phyloP scores from a whole-genome alignment of 1,284 basidiomycete species.

The Vanrija pseudolonga region DNA sequence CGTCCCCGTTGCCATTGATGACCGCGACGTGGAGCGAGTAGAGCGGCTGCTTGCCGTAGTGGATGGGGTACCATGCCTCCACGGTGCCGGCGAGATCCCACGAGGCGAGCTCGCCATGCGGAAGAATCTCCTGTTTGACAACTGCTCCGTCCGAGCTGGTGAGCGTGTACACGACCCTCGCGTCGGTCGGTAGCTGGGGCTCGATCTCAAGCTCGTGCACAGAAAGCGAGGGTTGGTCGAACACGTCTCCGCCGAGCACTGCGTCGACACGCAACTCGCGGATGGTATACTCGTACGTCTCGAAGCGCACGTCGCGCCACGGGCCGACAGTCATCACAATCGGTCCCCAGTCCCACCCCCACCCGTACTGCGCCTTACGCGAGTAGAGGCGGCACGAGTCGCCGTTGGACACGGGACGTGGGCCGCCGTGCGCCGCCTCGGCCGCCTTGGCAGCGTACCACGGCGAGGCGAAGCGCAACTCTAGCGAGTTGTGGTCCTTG shows the following conservation, averaged over 20 bases:
- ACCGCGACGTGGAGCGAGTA: conserved; percentile 64
- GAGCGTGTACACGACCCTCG: conserved; percentile 11
- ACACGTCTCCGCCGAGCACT: conserved; percentile 59
- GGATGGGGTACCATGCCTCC: conserved; percentile 70
- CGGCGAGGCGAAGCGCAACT: conserved; percentile 68
- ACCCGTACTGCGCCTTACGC: conserved; percentile 78
- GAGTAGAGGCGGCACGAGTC: conserved; percentile 80
- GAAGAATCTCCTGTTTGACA: conserved; percentile 32
- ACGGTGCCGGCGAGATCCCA: conserved; percentile 57
- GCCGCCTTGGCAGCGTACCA: conserved; percentile 60
- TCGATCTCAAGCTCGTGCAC: background rate
- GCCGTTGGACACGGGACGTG: conserved; percentile 60
- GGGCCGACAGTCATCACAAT: conserved; percentile 48
- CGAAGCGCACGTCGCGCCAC: conserved; percentile 56
- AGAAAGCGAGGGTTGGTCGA: conserved; percentile 47
- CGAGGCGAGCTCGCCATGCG: conserved; percentile 43
- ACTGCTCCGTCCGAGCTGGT: conserved; percentile 6
- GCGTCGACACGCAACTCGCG: conserved; percentile 57
- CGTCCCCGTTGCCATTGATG: conserved; percentile 17
- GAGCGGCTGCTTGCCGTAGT: conserved; percentile 72
- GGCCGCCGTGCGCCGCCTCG: conserved; percentile 38
- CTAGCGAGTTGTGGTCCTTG: conserved; percentile 62
- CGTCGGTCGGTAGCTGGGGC: background rate
- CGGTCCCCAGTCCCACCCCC: conserved; percentile 57
- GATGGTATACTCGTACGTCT: conserved; percentile 64